Base-by-base conservation (phyloP, 129 eudicot species). In the Tanacetum coccineum region DNA sequence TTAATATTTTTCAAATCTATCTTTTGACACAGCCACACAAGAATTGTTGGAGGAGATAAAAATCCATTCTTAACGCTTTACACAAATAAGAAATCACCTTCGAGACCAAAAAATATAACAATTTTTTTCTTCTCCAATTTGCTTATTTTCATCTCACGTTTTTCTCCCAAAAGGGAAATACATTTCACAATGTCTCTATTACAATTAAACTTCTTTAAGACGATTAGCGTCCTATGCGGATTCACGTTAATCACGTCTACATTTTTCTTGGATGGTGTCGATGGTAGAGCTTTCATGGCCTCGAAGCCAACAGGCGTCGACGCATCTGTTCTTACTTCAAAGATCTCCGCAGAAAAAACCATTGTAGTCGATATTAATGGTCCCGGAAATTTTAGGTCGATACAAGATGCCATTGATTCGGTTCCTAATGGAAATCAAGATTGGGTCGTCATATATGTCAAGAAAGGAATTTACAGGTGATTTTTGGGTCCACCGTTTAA, bases 371-470 rank as follows among this genome's bases (percentile, higher is more conserved):
- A 86, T 57, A 36, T 62, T 12, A 51, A 80, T 55, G 98, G 95
- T 19, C 20, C 80, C 0, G 96, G 87, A 51, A 83, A 85, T 8
- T 81, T 77, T 62, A 82, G 72, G 14, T 78, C 87, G 6, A 66
- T 92, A 57, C 96, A 92, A 76, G 85, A 79, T 22, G 98, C 98
- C 40, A 74, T 92, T 62, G 82, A 92, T 82, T 77, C 92, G 1
- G 78, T 92, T 52, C 96, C 96, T 0, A 51, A 62, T 4, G 87
- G 87, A 18, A 88, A 88, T 70, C 68, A 77, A 28, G 67, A 85
- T 42, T 92, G 98, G 98, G 67, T 88, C 32, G 67, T 80, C 60
- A 81, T 88, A 30, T 87, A 86, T 50, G 75, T 92, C 26, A 73
- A 66, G 9, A 83, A 81, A 77, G 96, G 98, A 28, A 62, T 80